Evolutionary conservation across 2,329 filamentous ascomycete genomes (phyloP).

Genomic region (Calycina marina): DNA sequence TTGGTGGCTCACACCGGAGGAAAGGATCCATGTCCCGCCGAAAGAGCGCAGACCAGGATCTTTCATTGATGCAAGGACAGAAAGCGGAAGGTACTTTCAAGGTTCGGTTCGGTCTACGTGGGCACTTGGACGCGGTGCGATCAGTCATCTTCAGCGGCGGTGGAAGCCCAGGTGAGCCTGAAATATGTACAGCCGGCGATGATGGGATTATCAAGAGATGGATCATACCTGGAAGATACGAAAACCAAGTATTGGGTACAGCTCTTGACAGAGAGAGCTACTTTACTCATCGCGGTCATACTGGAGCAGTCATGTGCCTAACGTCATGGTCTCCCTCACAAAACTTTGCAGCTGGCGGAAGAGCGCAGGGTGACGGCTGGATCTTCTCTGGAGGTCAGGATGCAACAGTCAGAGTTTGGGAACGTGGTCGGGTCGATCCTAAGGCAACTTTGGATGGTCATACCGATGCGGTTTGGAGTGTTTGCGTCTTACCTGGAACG

Average conservation of each 20-base stretch:
- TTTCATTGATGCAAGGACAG: constrained; percentile 36
- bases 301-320: constrained; percentile 76
- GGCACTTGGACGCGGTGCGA: constrained; percentile 85
- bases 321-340: constrained; percentile 77
- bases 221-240: constrained; percentile 76
- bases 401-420: constrained; percentile 86
- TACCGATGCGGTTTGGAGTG: constrained; percentile 88
- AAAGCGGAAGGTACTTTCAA: constrained; percentile 75
- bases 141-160: constrained; percentile 95
- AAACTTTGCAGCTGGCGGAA: constrained; percentile 78
- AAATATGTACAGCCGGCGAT: constrained; percentile 91
- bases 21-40: constrained; percentile 67
- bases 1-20: constrained; percentile 53
- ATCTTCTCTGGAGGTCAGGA: constrained; percentile 97
- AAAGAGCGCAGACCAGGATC: constrained; percentile 52
- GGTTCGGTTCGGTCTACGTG: constrained; percentile 78
- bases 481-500: constrained; percentile 81
- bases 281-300: constrained; percentile 89
- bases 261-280: constrained; percentile 74
- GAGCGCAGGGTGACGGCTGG: constrained; percentile 87
- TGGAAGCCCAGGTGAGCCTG: constrained; percentile 85
- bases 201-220: constrained; percentile 94
- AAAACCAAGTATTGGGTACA: constrained; percentile 37
- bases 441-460: constrained; percentile 91
- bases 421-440: constrained; percentile 82